phyloP scores from a whole-genome alignment of 23 red algal species.

The Cyanidium caldarium region DNA sequence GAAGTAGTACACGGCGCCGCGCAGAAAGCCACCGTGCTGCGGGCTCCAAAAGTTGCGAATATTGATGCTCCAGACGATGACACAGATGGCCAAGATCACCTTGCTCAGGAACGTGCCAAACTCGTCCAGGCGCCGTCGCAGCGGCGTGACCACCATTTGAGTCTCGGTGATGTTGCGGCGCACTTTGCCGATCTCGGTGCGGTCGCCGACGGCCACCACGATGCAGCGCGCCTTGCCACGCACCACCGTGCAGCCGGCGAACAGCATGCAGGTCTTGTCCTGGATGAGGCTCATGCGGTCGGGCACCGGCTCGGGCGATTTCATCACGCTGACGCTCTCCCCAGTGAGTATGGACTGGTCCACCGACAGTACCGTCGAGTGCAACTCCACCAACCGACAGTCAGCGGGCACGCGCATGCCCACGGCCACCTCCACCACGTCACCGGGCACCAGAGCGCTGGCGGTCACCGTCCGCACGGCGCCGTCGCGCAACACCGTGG shows the following conservation, averaged over 20 bases:
- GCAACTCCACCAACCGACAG: conserved; percentile 46
- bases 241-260: conserved; percentile 68
- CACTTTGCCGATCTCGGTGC: conserved; percentile 89
- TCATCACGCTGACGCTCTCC: conserved; percentile 67
- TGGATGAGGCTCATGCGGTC: conserved; percentile 54
- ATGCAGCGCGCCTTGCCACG: conserved; percentile 50
- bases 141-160: conserved; percentile 55
- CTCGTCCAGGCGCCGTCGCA: conserved; percentile 85
- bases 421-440: conserved; percentile 75
- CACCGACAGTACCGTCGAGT: conserved; percentile 52
- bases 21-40: conserved; percentile 53
- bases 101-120: conserved; percentile 75
- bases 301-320: conserved; percentile 23
- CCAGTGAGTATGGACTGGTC: conserved; percentile 93
- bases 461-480: conserved; percentile 21
- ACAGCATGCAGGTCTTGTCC: conserved; percentile 92
- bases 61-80: conserved; percentile 90
- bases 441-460: conserved; percentile 71
- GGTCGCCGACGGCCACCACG: conserved; percentile 47
- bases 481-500: conserved; percentile 52
- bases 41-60: conserved; percentile 59
- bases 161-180: conserved; percentile 49
- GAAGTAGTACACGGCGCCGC: conserved; percentile 96
- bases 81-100: conserved; percentile 86
- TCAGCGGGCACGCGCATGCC: conserved; percentile 88